These are phyloP conservation scores for Phytophthora sojae DNA, from an alignment of 352 stramenopile species.

Conservation along the genomic window DNA sequence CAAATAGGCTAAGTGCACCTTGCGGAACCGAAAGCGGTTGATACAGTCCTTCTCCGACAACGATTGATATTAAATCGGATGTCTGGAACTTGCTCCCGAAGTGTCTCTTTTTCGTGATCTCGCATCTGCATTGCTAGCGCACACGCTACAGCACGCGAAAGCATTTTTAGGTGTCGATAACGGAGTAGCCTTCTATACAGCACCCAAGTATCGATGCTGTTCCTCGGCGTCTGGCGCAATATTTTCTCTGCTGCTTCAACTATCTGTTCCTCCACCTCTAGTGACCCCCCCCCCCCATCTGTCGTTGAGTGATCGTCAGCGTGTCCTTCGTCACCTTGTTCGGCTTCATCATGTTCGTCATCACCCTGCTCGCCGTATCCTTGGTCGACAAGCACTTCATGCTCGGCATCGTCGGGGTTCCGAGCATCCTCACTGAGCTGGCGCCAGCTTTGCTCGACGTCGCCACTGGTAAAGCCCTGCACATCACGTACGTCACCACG, in stretches of 20 bases:
- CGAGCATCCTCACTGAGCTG: no score
- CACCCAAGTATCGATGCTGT: conserved; percentile 6
- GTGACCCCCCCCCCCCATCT: not conserved
- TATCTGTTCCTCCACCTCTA: not conserved
- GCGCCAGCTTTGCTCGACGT: not conserved
- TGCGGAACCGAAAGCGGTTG: conserved; percentile 14
- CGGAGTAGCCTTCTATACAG: conserved; percentile 1
- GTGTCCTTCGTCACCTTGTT: not conserved
- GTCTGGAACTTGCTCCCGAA: not conserved
- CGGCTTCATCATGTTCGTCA: not conserved
- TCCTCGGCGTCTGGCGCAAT: not conserved
- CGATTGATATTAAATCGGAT: conserved; percentile 8
- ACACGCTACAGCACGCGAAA: conserved; percentile 3
- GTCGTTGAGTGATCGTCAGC: not conserved
- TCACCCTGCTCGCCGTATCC: not conserved
- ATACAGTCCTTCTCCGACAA: conserved; percentile 9
- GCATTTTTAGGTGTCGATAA: not conserved
- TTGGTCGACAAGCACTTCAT: not conserved
- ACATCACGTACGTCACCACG: not conserved
- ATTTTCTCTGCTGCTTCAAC: not conserved
- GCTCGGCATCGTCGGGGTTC: no score
- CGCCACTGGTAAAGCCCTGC: not conserved
- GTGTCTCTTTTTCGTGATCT: conserved; percentile 11
- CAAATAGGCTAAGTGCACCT: conserved; percentile 1
- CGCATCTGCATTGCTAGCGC: conserved; percentile 16